Percentiles rank a stretch among this genome's conserved stretches.
Evolutionary conservation across 345 rosid genomes (phyloP).

Genomic region (Isatis tinctoria): DNA sequence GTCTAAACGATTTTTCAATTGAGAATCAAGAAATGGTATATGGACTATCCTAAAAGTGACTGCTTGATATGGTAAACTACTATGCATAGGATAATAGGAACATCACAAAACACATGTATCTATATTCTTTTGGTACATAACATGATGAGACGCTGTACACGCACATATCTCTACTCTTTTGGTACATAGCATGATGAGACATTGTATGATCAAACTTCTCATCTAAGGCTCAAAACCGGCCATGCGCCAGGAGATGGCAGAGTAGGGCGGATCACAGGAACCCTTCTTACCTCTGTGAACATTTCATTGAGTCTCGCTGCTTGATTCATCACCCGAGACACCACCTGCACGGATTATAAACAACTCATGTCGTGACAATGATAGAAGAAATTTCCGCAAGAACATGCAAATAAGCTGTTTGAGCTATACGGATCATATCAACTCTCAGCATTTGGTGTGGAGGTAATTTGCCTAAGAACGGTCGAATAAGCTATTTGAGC

Average conservation of each 20-base stretch:
- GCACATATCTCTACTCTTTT: not conserved
- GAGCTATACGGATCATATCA: not conserved
- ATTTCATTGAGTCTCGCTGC: constrained; percentile 83
- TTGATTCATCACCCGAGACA: constrained; percentile 44
- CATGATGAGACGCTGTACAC: not conserved
- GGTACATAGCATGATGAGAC: not conserved
- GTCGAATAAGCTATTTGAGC: not conserved
- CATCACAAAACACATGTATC: not conserved
- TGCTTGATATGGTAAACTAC: not conserved
- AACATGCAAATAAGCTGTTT: not conserved
- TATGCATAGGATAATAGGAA: not conserved
- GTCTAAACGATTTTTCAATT: constrained; percentile 33
- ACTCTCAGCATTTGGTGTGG: not conserved
- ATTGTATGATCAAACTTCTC: not conserved
- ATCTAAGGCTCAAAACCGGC: constrained; percentile 49
- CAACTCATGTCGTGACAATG: not conserved
- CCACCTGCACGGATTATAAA: constrained; percentile 22
- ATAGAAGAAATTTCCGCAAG: not conserved
- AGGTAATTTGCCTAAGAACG: not conserved
- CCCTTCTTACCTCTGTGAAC: constrained; percentile 81
- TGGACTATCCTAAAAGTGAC: constrained; percentile 41
- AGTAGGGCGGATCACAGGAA: constrained; percentile 69
- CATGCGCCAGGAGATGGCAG: constrained; percentile 57
- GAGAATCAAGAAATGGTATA: constrained; percentile 57
- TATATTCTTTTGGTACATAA: not conserved